Evolutionary conservation across 192 early-diverging fungal species (phyloP), one percentile per base, ranked within the genome.

Genomic region (Coemansia sp.): DNA sequence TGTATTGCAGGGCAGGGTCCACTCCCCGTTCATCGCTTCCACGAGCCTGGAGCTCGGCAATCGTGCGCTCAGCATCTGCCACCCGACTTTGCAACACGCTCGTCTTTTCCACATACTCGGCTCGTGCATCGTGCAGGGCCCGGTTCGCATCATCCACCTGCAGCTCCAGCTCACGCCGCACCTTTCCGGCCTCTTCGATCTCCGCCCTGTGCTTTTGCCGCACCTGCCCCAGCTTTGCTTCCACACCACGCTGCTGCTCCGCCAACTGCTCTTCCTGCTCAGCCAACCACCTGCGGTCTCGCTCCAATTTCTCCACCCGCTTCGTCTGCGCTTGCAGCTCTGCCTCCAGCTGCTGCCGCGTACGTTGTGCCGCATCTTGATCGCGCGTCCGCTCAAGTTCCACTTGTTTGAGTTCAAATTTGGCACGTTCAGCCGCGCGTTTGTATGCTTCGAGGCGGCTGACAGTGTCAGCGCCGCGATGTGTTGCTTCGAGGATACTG

Each of bases 291-390:
- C 72, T 63, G 15, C 85, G 82, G 37, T 89, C 84, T 23, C 78
- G 80, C 66, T 90, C 85, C 56, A 88, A 70, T 48, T 73, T 75
- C 58, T 88, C 84, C 8, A 84, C 62, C 17, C 86, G 74, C 8
- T 65, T 52, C 29, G 69, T 69, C 38, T 82, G 74, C 8, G 75
- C 81, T 35, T 63, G 56, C 45, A 73, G 11, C 15, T 63, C 56
- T 2, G 55, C 38, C 56, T 82, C 79, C 37, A 71, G 65, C 25
- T 60, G 39, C 53, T 68, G 65, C 11, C 63, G 60, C n/a, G n/a
- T 19, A 10, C 51, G 62, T 22, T 38, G 50, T 1, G 75, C 75
- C 10, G 72, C 79, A 10, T 66, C 63, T n/a, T 68, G 70, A 17
- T 76, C 70, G 8, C 61, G 39, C 57, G 69, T 73, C 19, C 71